A percentile compares a stretch with the other conserved stretches of the same genome.
These are phyloP conservation scores for Solanum piurae DNA, from an alignment of 257 asterid genomes.

Conservation along the genomic window DNA sequence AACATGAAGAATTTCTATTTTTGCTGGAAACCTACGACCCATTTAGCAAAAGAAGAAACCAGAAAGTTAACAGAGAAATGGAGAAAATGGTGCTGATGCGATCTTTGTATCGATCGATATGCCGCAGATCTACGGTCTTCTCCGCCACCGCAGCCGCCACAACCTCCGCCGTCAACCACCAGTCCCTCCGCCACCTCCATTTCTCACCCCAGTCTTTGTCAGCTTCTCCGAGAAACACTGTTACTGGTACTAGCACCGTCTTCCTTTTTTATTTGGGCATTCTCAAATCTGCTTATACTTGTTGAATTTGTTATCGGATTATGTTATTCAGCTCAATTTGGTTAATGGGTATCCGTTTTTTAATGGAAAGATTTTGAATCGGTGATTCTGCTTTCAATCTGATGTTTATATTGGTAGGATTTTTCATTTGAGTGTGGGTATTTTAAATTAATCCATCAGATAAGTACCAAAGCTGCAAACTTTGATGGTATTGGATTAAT, in stretches of 20 bases:
- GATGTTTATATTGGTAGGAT: neutral
- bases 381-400: neutral
- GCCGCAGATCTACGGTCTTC: slow-evolving; percentile 46
- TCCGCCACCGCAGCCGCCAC: slow-evolving; percentile 22
- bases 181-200: slow-evolving; percentile 53
- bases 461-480: neutral
- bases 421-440: neutral
- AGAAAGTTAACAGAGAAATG: slow-evolving; percentile 13
- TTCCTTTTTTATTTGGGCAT: neutral
- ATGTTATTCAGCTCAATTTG: neutral
- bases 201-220: slow-evolving; percentile 32
- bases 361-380: neutral
- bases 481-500: neutral
- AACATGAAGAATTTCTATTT: neutral
- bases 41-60: neutral
- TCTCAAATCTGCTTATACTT: neutral
- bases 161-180: slow-evolving; percentile 39
- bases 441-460: neutral
- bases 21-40: neutral
- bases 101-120: slow-evolving; percentile 57
- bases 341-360: neutral
- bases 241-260: slow-evolving; percentile 13
- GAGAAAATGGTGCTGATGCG: slow-evolving; percentile 50
- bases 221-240: slow-evolving; percentile 18
- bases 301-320: too few relatives aligned